These are phyloP conservation scores for Jatropha curcas DNA, from an alignment of 345 rosid genomes.

Conservation along the genomic window DNA sequence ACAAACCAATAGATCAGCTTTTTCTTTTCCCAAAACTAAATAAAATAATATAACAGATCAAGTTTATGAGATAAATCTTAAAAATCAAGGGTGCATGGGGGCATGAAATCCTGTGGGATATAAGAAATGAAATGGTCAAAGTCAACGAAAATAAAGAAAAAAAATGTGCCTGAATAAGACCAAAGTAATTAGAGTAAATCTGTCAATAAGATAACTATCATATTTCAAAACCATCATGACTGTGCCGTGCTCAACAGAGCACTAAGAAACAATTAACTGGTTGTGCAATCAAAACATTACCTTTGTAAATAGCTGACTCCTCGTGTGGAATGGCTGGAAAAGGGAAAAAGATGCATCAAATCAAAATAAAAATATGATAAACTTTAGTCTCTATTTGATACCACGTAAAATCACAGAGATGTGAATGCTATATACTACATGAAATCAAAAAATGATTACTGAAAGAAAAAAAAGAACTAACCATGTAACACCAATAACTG, in stretches of 20 bases:
- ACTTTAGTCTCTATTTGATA: background rate
- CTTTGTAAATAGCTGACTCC: slow-evolving; percentile 77
- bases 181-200: background rate
- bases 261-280: slow-evolving; percentile 4
- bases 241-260: background rate
- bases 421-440: background rate
- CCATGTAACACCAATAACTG: background rate
- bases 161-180: background rate
- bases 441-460: background rate
- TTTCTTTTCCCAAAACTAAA: too few species aligned
- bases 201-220: background rate
- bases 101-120: background rate
- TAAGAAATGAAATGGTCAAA: background rate
- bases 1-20: background rate
- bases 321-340: slow-evolving; percentile 84
- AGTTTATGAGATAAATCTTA: background rate
- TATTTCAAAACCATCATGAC: slow-evolving; percentile 4
- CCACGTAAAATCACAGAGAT: background rate
- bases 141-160: background rate
- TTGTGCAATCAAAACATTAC: slow-evolving; percentile 31
- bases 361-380: slow-evolving; percentile 8
- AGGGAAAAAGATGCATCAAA: slow-evolving; percentile 3
- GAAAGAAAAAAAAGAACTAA: too few species aligned
- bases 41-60: too few species aligned
- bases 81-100: background rate